phyloP scores from a whole-genome alignment of 140 eudicot species.

The Oenanthe javanica region DNA sequence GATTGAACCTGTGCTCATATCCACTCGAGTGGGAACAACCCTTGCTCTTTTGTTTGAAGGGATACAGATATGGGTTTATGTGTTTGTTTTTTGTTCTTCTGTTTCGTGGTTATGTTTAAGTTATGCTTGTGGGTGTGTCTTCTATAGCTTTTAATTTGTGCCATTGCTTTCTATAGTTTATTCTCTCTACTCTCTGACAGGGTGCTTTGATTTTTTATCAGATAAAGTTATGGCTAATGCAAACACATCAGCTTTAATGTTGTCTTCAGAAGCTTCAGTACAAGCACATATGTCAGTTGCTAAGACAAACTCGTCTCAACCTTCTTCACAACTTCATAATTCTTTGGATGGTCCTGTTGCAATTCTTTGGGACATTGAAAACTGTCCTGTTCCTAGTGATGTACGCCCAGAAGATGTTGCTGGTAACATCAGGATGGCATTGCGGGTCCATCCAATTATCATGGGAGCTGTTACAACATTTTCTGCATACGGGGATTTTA shows the following conservation, averaged over 20 bases:
- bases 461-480: conserved; percentile 71
- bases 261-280: conserved; percentile 8
- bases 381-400: conserved; percentile 88
- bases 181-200: neutral
- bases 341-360: conserved; percentile 60
- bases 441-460: conserved; percentile 77
- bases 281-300: neutral
- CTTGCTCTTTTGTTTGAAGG: neutral
- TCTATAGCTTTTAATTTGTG: neutral
- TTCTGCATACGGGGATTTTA: conserved; percentile 94
- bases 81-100: neutral
- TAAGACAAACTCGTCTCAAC: conserved; percentile 17
- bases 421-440: conserved; percentile 78
- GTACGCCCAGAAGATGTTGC: conserved; percentile 87
- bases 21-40: neutral
- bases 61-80: neutral
- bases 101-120: neutral
- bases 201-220: conserved; percentile 1
- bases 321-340: conserved; percentile 24
- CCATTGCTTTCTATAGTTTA: neutral
- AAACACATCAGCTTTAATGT: neutral
- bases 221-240: conserved; percentile 3
- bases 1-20: neutral
- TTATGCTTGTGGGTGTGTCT: neutral
- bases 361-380: conserved; percentile 96